Evolutionary conservation across 768 basidiomycete species (phyloP).

Genomic region (Russula foetens): DNA sequence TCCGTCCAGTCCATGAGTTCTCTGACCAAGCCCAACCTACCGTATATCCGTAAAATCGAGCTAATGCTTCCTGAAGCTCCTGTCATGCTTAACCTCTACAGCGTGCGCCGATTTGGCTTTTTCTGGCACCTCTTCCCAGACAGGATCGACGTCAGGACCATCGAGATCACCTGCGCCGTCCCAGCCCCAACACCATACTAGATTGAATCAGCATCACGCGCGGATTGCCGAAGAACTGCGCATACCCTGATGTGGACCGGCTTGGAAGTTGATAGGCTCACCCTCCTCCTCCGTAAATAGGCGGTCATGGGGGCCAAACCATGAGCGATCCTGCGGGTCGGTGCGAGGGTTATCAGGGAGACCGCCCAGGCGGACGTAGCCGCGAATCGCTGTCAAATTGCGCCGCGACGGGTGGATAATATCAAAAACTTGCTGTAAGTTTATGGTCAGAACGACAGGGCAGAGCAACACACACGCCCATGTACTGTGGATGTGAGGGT

Average conservation of each 20-base stretch:
- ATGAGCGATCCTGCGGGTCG: constrained; percentile 94
- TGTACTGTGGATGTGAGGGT: not conserved
- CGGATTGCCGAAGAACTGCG: constrained; percentile 12
- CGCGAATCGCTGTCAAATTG: constrained; percentile 93
- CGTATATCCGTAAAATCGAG: not conserved
- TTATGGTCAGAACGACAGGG: not conserved
- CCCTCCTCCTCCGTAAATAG: constrained; percentile 86
- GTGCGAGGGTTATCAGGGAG: constrained; percentile 92
- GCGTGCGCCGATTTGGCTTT: constrained; percentile 48
- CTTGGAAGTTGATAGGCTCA: constrained; percentile 62
- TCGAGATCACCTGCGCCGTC: constrained; percentile 97
- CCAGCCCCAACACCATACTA: constrained; percentile 99
- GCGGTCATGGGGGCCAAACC: constrained; percentile 97
- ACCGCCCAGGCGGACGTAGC: constrained; percentile 91
- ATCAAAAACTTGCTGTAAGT: constrained; percentile 75
- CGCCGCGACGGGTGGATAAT: constrained; percentile 87
- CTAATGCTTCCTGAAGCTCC: constrained; percentile 25
- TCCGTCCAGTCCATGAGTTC: not conserved
- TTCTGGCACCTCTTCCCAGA: constrained; percentile 85
- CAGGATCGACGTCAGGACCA: constrained; percentile 95
- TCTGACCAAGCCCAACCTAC: not conserved
- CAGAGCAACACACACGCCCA: not conserved
- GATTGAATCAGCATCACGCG: not conserved
- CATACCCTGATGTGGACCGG: constrained; percentile 84
- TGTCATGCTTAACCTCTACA: constrained; percentile 65